Evolutionary conservation across 805 yeast species (phyloP).

Genomic region (Limtongia smithiae): DNA sequence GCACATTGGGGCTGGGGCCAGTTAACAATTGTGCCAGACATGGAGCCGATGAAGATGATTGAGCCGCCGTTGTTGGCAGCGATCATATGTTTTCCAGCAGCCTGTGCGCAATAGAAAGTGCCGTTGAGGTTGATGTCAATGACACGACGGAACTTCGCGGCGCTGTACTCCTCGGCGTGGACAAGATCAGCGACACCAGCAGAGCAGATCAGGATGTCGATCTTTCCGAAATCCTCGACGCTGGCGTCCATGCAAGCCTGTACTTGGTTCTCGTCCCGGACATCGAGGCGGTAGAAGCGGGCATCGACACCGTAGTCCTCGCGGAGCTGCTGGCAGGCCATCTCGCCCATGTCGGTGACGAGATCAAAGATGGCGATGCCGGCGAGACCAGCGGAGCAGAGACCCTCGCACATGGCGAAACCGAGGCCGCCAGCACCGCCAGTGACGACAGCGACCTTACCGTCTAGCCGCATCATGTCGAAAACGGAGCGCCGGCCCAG

Average conservation of each 20-base stretch:
- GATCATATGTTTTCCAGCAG: conserved; percentile 64
- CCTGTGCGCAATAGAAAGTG: conserved; percentile 61
- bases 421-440: conserved; percentile 72
- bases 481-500: conserved; percentile 38
- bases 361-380: conserved; percentile 54
- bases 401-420: conserved; percentile 57
- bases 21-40: conserved; percentile 68
- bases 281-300: conserved; percentile 63
- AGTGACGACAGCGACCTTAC: conserved; percentile 59
- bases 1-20: conserved; percentile 71
- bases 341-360: conserved; percentile 58
- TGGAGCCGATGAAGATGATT: conserved; percentile 62
- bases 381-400: conserved; percentile 53
- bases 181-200: conserved; percentile 69
- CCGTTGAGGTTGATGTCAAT: conserved; percentile 66
- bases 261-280: conserved; percentile 50
- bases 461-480: conserved; percentile 53
- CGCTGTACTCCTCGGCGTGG: conserved; percentile 66
- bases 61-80: conserved; percentile 54
- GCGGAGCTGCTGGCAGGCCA: conserved; percentile 55
- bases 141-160: conserved; percentile 59
- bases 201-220: conserved; percentile 57
- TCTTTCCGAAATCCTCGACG: conserved; percentile 51
- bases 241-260: conserved; percentile 50
- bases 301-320: conserved; percentile 52